Percentiles rank a stretch among this genome's conserved stretches.
Conservation (phyloP, 1,139 yeast genomes). For the Casaregolazyma suthepensis region DNA sequence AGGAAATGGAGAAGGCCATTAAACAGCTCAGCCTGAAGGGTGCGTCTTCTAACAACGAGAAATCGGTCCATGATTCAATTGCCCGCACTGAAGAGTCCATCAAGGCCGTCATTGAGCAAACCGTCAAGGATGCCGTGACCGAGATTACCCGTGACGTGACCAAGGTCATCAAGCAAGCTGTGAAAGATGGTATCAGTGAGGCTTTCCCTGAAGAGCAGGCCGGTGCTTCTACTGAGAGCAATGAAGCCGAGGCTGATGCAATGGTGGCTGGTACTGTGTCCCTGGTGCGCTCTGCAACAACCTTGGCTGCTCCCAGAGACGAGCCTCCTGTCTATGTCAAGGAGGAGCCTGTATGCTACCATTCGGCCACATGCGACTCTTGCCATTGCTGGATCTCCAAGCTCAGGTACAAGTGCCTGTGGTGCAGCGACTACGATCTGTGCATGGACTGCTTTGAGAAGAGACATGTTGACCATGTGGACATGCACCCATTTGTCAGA, state of each 20-base stretch:
- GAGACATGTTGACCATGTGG: conserved; percentile 15
- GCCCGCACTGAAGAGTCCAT: background rate
- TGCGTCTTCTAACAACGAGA: background rate
- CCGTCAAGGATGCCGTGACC: background rate
- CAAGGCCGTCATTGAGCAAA: background rate
- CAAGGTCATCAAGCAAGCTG: background rate
- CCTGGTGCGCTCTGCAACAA: no score
- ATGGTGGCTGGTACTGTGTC: no score
- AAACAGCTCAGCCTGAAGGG: background rate
- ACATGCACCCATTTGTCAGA: conserved; percentile 21
- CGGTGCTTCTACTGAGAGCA: background rate
- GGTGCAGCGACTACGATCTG: conserved; percentile 48
- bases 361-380: conserved; percentile 19
- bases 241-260: background rate
- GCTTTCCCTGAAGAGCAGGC: background rate
- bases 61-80: background rate
- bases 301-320: background rate
- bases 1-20: background rate
- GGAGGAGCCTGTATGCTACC: conserved; percentile 6
- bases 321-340: background rate
- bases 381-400: conserved; percentile 18
- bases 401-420: conserved; percentile 43
- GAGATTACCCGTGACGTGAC: background rate
- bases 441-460: conserved; percentile 38
- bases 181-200: background rate